Conservation (phyloP, 2,329 filamentous ascomycete species). For the Alternaria sp. region DNA sequence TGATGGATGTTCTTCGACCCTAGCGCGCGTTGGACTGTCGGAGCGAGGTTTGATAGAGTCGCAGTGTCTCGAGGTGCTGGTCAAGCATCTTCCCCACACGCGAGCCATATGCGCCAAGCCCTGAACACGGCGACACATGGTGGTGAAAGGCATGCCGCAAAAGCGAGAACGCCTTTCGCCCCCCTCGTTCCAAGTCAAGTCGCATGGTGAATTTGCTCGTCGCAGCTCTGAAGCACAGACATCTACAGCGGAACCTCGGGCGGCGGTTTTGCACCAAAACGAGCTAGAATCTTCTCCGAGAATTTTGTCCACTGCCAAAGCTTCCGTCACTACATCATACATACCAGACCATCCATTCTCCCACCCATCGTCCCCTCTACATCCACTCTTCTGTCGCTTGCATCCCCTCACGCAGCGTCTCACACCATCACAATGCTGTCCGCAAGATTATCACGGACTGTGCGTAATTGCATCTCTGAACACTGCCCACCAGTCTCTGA, state of each 20-base stretch:
- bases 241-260: constrained; percentile 26
- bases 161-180: constrained; percentile 8
- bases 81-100: constrained; percentile 27
- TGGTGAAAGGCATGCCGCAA: not conserved
- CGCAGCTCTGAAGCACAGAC: constrained; percentile 28
- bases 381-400: constrained; percentile 39
- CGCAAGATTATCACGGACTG: constrained; percentile 54
- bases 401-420: constrained; percentile 44
- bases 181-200: not conserved
- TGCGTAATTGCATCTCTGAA: constrained; percentile 36
- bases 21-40: constrained; percentile 1
- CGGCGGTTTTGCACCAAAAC: constrained; percentile 27
- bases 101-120: constrained; percentile 22
- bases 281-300: constrained; percentile 41
- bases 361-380: constrained; percentile 26
- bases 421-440: constrained; percentile 51
- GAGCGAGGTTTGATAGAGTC: constrained; percentile 5
- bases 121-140: constrained; percentile 7
- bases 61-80: constrained; percentile 19
- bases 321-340: constrained; percentile 43
- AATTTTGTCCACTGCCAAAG: constrained; percentile 41
- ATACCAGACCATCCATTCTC: constrained; percentile 31
- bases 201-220: constrained; percentile 9
- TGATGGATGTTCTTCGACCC: not conserved
- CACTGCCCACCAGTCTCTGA: constrained; percentile 31